Evolutionary conservation across 805 yeast genomes (phyloP).

Genomic region (Saturnispora mendoncae): DNA sequence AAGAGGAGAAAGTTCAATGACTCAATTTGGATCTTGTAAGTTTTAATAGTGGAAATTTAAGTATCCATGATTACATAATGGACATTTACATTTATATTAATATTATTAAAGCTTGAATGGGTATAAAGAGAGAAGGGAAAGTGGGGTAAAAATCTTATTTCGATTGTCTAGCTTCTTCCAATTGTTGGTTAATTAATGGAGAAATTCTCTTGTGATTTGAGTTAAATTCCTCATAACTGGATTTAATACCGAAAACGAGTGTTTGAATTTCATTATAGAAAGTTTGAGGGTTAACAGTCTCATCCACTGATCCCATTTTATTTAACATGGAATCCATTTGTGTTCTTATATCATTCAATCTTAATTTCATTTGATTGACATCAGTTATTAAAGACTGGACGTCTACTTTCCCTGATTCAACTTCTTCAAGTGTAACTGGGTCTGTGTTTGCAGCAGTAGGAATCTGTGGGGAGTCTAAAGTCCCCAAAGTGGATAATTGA

Average conservation of each 20-base stretch:
- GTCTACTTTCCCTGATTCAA: constrained; percentile 32
- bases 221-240: constrained; percentile 21
- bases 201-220: background rate
- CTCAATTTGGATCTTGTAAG: too few species aligned
- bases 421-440: constrained; percentile 31
- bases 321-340: constrained; percentile 32
- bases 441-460: constrained; percentile 6
- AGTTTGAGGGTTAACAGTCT: constrained; percentile 36
- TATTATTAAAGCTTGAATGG: too few species aligned
- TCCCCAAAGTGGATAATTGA: background rate
- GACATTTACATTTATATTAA: too few species aligned
- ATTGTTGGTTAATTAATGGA: background rate
- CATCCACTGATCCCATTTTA: constrained; percentile 34
- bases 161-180: background rate
- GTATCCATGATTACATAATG: background rate
- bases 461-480: constrained; percentile 1
- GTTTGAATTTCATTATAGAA: constrained; percentile 30
- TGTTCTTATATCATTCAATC: constrained; percentile 29
- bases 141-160: background rate
- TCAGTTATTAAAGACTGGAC: constrained; percentile 30
- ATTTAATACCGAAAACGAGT: constrained; percentile 35
- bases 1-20: background rate
- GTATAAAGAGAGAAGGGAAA: background rate
- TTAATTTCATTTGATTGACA: constrained; percentile 27
- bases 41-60: too few species aligned